These are phyloP conservation scores for Podospora didyma DNA, from an alignment of 495 filamentous ascomycete genomes.

Conservation along the genomic window DNA sequence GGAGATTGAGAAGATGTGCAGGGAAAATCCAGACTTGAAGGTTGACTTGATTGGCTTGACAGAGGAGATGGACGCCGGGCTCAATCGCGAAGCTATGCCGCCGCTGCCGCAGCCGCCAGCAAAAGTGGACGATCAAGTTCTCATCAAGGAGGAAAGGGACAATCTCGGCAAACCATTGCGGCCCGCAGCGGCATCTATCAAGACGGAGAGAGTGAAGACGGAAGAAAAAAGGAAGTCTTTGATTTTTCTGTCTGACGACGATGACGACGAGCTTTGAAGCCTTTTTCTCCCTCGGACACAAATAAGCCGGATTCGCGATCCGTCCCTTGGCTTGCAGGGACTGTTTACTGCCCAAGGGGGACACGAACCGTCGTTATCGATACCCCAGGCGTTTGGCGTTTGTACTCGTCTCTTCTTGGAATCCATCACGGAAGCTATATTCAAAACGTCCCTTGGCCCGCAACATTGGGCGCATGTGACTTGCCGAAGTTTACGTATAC, in stretches of 20 bases:
- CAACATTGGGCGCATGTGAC: neutral
- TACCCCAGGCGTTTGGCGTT: no score
- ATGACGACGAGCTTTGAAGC: conserved; percentile 10
- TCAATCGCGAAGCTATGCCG: no score
- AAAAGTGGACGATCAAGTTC: neutral
- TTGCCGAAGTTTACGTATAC: neutral
- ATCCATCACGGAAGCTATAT: neutral
- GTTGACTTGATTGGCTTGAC: neutral
- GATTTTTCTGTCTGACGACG: neutral
- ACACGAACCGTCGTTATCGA: no score
- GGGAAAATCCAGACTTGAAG: neutral
- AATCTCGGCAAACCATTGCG: neutral
- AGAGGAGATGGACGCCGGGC: no score
- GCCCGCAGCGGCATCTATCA: neutral
- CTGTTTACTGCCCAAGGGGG: neutral
- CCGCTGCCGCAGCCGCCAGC: no score
- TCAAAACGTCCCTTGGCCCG: neutral
- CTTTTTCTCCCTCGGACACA: neutral
- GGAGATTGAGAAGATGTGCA: conserved; percentile 1
- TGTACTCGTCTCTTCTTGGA: neutral
- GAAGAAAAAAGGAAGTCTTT: conserved; percentile 3
- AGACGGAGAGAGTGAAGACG: conserved; percentile 1
- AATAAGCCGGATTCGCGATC: neutral
- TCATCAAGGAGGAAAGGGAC: neutral
- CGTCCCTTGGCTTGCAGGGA: no score